Conservation (phyloP, 495 filamentous ascomycete genomes). For the Neurospora sp. region DNA sequence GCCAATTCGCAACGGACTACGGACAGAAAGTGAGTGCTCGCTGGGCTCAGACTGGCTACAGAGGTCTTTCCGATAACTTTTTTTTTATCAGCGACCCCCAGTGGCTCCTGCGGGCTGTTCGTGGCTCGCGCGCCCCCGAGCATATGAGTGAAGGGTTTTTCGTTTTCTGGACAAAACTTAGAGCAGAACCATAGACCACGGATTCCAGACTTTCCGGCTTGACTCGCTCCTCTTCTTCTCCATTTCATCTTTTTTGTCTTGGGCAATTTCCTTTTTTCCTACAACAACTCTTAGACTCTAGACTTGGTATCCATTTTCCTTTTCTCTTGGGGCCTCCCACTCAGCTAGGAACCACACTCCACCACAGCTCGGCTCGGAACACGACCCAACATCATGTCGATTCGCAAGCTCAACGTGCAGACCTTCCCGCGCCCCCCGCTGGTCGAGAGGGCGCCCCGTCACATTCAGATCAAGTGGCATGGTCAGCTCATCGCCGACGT, state of each 20-base stretch:
- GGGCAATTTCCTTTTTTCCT: background rate
- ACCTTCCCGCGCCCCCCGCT: constrained; percentile 49
- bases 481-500: constrained; percentile 41
- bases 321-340: background rate
- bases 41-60: background rate
- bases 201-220: background rate
- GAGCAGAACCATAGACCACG: background rate
- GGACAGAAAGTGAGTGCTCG: background rate
- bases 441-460: constrained; percentile 37
- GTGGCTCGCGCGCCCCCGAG: background rate
- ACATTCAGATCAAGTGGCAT: constrained; percentile 45
- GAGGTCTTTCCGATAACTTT: background rate
- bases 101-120: background rate
- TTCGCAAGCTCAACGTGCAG: constrained; percentile 44
- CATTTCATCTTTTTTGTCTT: background rate
- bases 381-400: constrained; percentile 22
- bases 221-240: constrained; percentile 3
- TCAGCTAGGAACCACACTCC: background rate
- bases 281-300: background rate
- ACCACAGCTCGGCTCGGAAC: background rate
- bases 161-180: background rate
- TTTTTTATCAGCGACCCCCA: background rate
- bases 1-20: background rate
- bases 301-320: background rate
- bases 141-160: background rate